Percentiles rank a stretch among this genome's conserved stretches.
Evolutionary conservation across 345 rosid genomes (phyloP).

Genomic region (Sonneratia caseolaris): DNA sequence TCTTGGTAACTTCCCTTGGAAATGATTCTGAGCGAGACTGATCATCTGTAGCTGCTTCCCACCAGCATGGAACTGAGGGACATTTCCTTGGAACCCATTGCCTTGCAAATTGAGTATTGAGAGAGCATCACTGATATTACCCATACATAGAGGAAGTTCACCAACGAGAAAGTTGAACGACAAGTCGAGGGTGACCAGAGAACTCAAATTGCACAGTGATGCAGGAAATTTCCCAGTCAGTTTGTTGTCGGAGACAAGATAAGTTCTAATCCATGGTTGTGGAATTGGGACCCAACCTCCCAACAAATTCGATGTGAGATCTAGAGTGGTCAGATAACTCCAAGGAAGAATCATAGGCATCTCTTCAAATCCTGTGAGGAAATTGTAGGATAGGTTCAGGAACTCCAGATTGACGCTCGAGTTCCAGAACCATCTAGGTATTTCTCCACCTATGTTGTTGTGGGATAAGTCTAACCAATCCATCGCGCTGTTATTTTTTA

Average conservation of each 20-base stretch:
- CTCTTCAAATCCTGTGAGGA: neutral
- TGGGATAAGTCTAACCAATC: neutral
- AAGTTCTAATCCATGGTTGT: neutral
- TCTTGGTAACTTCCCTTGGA: slow-evolving; percentile 3
- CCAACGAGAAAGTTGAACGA: neutral
- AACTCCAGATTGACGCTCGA: neutral
- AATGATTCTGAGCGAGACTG: neutral
- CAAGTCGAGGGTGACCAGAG: neutral
- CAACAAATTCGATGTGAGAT: slow-evolving; percentile 6
- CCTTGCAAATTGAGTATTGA: neutral
- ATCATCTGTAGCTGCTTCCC: slow-evolving; percentile 1
- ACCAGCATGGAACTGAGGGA: neutral
- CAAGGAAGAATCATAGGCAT: neutral
- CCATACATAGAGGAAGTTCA: slow-evolving; percentile 2
- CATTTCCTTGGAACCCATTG: neutral
- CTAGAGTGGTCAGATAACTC: neutral
- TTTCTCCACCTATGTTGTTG: slow-evolving; percentile 7
- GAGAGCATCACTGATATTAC: neutral
- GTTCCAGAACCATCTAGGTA: slow-evolving; percentile 1
- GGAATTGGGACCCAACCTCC: neutral
- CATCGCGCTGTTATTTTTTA: neutral
- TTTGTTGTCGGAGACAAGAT: neutral
- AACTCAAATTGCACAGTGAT: slow-evolving; percentile 2
- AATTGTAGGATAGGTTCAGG: slow-evolving; percentile 7
- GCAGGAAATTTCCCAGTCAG: neutral